These are phyloP conservation scores for Hanseniaspora gamundiae DNA, from an alignment of 1,139 yeast genomes.

Conservation along the genomic window DNA sequence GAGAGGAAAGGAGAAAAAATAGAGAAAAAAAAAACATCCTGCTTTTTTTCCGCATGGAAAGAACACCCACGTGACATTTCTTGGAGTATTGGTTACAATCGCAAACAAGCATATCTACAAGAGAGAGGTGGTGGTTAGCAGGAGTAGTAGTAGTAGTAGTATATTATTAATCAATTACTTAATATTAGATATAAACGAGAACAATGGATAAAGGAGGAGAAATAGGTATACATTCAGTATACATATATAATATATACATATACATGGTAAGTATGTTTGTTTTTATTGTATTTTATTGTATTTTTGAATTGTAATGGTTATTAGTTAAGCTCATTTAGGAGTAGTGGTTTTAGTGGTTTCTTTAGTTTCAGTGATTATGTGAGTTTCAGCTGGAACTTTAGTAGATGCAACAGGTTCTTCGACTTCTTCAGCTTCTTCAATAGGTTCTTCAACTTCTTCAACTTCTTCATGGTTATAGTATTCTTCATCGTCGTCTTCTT, in stretches of 20 bases:
- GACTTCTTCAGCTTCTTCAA: background rate
- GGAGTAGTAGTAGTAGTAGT: no score
- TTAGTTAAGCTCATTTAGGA: background rate
- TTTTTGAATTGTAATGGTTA: background rate
- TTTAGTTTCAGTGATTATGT: background rate
- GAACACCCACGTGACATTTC: no score
- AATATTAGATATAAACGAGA: background rate
- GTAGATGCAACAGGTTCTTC: background rate
- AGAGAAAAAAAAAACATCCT: background rate
- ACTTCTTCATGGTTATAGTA: conserved; percentile 10
- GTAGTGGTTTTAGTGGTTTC: background rate
- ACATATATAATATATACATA: no score
- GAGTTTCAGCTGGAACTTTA: no score
- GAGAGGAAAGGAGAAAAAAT: background rate
- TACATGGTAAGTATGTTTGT: no score
- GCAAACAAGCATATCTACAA: no score
- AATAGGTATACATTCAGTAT: background rate
- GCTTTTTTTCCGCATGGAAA: no score
- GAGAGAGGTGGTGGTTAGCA: no score
- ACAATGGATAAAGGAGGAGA: background rate
- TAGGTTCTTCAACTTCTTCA: background rate
- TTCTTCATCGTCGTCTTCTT: conserved; percentile 23
- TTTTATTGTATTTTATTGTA: no score
- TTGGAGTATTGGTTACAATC: no score
- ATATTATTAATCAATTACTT: background rate